Base-by-base conservation (phyloP, 441 rosid genomes). In the Kokia cookei region DNA sequence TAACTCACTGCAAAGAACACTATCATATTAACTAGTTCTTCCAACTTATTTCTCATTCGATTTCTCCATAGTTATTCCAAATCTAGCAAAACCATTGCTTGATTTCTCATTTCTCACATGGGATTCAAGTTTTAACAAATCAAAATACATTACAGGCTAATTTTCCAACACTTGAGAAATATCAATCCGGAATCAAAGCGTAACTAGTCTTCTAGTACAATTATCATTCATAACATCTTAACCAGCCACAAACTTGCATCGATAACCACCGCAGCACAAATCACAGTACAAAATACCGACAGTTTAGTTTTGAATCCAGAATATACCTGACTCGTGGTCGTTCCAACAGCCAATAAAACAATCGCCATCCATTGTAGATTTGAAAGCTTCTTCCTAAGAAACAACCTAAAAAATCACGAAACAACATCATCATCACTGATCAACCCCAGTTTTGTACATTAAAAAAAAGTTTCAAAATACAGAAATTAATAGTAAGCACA, bases 281-380 rank as follows among this genome's bases (percentile, higher is more conserved):
- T n/a, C 55, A 27, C 15, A 27, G 59, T 48, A 45, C 24, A 40
- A 35, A 54, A 19, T 19, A 32, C 15, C 26, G 1, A 9, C 8
- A 6, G 12, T 11, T 19, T 26, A 59, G 24, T 43, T 26, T 0
- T 17, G 19, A 13, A 60, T 27, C 7, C 14, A 4, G 42, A 43
- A 40, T 53, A 32, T 32, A 73, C 76, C 76, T 73, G 76, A 40
- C 76, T 73, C 29, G 65, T 73, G 12, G 76, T 73, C 26, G 76
- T 73, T 22, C 76, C 76, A 54, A 73, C 76, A 65, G 76, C 76
- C 76, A 73, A 73, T 15, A 73, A 17, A 73, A 73, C n/a, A 12
- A 73, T 64, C 17, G 76, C 76, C 71, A 73, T 73, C 76, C 71
- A 73, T 32, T 73, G 71, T 55, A 73, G 55, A 65, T 73, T 73